Evolutionary conservation across 805 yeast genomes (phyloP).

Genomic region (Ogataea naganishii): DNA sequence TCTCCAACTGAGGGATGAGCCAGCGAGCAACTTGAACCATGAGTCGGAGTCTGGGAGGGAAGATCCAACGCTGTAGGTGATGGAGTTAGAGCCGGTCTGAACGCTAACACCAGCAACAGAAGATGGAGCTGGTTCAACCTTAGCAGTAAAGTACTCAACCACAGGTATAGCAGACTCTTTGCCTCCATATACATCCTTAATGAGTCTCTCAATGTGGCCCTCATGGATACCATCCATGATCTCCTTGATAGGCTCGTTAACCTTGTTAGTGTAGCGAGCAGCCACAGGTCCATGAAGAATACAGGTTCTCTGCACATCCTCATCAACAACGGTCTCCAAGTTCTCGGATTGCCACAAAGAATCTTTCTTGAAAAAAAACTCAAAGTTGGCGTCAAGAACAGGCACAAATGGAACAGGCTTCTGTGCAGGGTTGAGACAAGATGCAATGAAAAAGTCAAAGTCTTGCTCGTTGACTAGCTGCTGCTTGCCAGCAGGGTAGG

Average conservation of each 20-base stretch:
- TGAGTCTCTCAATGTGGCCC: slow-evolving; percentile 70
- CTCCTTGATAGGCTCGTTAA: slow-evolving; percentile 87
- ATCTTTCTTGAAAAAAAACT: slow-evolving; percentile 95
- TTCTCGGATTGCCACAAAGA: slow-evolving; percentile 99
- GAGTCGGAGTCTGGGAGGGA: slow-evolving; percentile 26
- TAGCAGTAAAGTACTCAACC: slow-evolving; percentile 84
- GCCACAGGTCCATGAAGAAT: slow-evolving; percentile 98
- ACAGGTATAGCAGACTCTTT: slow-evolving; percentile 71
- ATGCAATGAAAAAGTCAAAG: slow-evolving; percentile 81
- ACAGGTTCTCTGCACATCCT: slow-evolving; percentile 98
- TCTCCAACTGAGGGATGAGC: slow-evolving; percentile 75
- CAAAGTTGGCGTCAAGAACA: slow-evolving; percentile 86
- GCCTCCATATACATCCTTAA: slow-evolving; percentile 61
- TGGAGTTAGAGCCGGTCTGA: slow-evolving; percentile 21
- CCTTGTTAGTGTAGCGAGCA: slow-evolving; percentile 79
- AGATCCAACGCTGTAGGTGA: slow-evolving; percentile 30
- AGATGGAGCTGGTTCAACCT: slow-evolving; percentile 24
- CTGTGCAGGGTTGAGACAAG: slow-evolving; percentile 76
- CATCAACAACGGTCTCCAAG: slow-evolving; percentile 89
- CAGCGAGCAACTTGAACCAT: slow-evolving; percentile 84
- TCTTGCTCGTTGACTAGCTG: slow-evolving; percentile 94
- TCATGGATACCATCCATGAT: slow-evolving; percentile 84
- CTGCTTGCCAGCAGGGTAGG: slow-evolving; percentile 64
- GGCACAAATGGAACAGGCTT: slow-evolving; percentile 99
- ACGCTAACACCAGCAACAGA: slow-evolving; percentile 28